Conservation (phyloP, 371 early-diverging fungal genomes). For the Mucor saturninus region DNA sequence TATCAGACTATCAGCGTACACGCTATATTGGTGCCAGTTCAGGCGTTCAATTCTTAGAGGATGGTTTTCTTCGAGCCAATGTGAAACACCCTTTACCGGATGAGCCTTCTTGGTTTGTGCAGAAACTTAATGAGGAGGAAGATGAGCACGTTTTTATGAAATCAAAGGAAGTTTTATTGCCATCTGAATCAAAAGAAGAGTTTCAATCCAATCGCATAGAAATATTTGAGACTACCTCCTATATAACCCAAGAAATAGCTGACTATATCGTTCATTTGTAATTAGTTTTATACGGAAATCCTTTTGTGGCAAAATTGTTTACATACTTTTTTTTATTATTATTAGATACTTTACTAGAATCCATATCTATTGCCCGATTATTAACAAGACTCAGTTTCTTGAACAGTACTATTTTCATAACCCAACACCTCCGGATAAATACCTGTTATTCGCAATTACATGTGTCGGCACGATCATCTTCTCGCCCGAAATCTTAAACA, state of each 20-base stretch:
- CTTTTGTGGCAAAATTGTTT: too few relatives aligned
- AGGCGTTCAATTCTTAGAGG: conserved; percentile 37
- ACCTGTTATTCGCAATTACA: conserved; percentile 37
- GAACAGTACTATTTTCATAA: conserved; percentile 46
- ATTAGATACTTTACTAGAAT: conserved; percentile 44
- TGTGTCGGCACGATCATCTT: conserved; percentile 27
- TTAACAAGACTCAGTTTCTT: conserved; percentile 46
- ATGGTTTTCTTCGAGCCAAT: conserved; percentile 16
- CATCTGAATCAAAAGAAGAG: not conserved
- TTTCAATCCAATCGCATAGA: conserved; percentile 15
- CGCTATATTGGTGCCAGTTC: conserved; percentile 46
- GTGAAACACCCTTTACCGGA: conserved; percentile 25
- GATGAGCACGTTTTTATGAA: conserved; percentile 49
- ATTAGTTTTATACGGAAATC: not conserved
- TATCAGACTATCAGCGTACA: conserved; percentile 46
- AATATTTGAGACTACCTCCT: conserved; percentile 32
- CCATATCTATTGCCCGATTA: conserved; percentile 36
- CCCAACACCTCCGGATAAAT: conserved; percentile 39
- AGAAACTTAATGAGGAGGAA: conserved; percentile 45
- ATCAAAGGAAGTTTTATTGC: conserved; percentile 19
- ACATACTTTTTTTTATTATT: not conserved
- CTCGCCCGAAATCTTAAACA: conserved; percentile 6
- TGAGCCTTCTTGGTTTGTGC: conserved; percentile 35
- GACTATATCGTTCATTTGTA: conserved; percentile 43
- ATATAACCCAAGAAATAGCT: conserved; percentile 32